phyloP scores from a whole-genome alignment of 257 asterid species.

The Gardenia jasminoides region DNA sequence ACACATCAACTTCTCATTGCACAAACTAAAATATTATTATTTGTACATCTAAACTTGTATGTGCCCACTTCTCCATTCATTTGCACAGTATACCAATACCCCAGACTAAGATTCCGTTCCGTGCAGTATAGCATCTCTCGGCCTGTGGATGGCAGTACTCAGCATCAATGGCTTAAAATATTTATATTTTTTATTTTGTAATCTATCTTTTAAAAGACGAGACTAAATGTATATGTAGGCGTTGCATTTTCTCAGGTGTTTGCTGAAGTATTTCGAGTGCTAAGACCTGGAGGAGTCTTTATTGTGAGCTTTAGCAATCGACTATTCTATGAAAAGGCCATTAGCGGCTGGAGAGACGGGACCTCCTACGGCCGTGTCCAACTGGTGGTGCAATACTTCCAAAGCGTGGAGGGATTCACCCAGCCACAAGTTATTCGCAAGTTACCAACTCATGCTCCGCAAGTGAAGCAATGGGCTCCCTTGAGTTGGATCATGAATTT shows the following conservation, averaged over 20 bases:
- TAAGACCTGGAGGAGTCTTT: constrained; percentile 75
- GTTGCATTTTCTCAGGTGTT: constrained; percentile 49
- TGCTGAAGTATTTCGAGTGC: constrained; percentile 54
- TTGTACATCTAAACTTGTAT: no score
- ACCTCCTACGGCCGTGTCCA: constrained; percentile 58
- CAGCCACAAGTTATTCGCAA: constrained; percentile 47
- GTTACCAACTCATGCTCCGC: constrained; percentile 20
- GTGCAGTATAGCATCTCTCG: no score
- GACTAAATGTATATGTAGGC: not conserved
- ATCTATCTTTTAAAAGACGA: no score
- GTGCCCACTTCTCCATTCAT: no score
- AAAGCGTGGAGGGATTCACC: constrained; percentile 69
- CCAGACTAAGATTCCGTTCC: no score
- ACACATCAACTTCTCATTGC: no score
- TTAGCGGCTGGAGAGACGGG: constrained; percentile 71
- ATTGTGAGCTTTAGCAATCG: constrained; percentile 77
- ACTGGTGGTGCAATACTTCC: constrained; percentile 67
- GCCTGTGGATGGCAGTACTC: no score
- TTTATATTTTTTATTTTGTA: no score
- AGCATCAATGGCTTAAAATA: no score
- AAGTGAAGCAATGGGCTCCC: constrained; percentile 24
- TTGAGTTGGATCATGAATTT: constrained; percentile 38
- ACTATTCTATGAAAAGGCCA: constrained; percentile 75
- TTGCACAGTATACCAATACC: no score
- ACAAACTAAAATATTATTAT: no score